A percentile compares a stretch with the other conserved stretches of the same genome.
phyloP scores from a whole-genome alignment of 2,329 filamentous ascomycete genomes.

The Colletotrichum liriopes region DNA sequence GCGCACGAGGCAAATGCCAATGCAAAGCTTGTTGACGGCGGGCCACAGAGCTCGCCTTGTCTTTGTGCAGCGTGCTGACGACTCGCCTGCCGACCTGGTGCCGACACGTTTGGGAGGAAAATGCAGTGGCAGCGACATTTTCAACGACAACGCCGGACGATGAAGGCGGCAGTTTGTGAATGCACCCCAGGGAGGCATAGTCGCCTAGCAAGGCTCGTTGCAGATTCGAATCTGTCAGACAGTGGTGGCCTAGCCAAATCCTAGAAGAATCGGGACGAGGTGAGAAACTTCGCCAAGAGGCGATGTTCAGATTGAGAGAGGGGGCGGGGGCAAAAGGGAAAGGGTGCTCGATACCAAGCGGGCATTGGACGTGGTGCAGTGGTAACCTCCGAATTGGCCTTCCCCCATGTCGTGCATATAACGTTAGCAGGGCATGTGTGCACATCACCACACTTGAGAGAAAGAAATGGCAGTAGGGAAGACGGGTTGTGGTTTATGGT shows the following conservation, averaged over 20 bases:
- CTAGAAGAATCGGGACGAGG: conserved; percentile 5
- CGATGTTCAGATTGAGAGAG: conserved; percentile 32
- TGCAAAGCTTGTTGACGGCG: conserved; percentile 4
- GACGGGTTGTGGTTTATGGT: conserved; percentile 4
- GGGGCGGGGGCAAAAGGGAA: not conserved
- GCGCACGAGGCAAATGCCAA: not conserved
- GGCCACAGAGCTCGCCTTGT: not conserved
- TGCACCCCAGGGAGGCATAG: not conserved
- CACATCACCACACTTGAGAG: not conserved
- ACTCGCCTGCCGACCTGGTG: not conserved
- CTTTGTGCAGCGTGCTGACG: conserved; percentile 1
- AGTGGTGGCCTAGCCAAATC: conserved; percentile 1
- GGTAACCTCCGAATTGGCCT: conserved; percentile 28
- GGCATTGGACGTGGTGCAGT: conserved; percentile 17
- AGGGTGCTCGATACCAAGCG: not conserved
- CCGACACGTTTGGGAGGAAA: not conserved
- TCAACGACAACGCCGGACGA: not conserved
- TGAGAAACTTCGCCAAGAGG: conserved; percentile 27
- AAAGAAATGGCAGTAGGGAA: conserved; percentile 15
- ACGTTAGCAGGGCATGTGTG: conserved; percentile 19
- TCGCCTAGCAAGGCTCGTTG: conserved; percentile 6
- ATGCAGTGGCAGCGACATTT: not conserved
- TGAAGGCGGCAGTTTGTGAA: not conserved
- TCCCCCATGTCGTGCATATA: conserved; percentile 40
- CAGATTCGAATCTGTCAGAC: not conserved